Base-by-base conservation (phyloP, 179 eudicot genomes). In the Dionaea muscipula region DNA sequence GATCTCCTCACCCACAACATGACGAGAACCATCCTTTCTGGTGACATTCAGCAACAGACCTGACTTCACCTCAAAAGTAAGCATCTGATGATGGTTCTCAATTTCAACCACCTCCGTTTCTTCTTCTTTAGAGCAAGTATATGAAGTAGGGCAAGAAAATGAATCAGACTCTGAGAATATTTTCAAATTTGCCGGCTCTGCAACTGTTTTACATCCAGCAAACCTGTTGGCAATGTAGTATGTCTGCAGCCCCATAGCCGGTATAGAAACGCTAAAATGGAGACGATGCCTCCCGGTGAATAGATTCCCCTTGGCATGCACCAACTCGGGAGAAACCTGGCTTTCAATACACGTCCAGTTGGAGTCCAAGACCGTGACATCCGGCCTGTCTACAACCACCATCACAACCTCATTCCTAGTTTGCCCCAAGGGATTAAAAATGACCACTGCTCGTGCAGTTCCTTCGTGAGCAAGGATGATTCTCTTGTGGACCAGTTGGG, bases 341-440 rank as follows among this genome's bases (percentile, higher is more conserved):
- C 95, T 88, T 66, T 81, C 79, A 10, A 93, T 68, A 62, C 99
- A 93, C 1, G 99, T 82, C 99, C 99, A 93, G 67, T 93, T 93
- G 23, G 95, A 82, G 68, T 85, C 86, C 71, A 93, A 57, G 57
- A 93, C 78, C 23, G 86, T 78, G 18, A 93, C 85, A 75, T 85
- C 96, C 21, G 90, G 75, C 47, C 72, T 81, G 62, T 85, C 85
- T 51, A 83, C 94, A 57, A 78, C 65, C 17, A 79, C 82, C 96
- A 88, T 85, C 66, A 88, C 96, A 26, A 93, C 65, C 68, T 93
- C 99, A 39, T 77, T 66, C 64, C 95, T 81, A 41, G 81, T 79
- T 71, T 88, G 99, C 79, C 84, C 96, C 33, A 75, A 72, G 18
- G 99, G 82, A 69, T 93, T 93, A 55, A 84, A 88, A 49, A 93